Evolutionary conservation across 805 yeast species (phyloP).

Genomic region (Huiozyma sinensis): DNA sequence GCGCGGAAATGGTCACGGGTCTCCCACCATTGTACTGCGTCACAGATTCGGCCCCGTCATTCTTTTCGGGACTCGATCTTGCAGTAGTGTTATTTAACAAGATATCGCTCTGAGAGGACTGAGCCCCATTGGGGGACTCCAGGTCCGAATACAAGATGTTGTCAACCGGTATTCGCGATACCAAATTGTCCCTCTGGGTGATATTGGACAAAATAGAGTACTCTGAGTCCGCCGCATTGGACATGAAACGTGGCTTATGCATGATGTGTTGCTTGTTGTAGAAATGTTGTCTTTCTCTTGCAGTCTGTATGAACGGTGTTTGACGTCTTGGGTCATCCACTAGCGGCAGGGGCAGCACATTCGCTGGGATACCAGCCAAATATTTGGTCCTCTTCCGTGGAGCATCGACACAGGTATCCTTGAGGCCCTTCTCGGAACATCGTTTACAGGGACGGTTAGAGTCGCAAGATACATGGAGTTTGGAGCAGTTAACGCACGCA

Average conservation of each 20-base stretch:
- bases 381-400: constrained; percentile 82
- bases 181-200: constrained; percentile 32
- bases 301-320: neutral
- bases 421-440: constrained; percentile 61
- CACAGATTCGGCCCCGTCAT: neutral
- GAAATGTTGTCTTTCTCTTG: constrained; percentile 14
- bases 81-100: neutral
- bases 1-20: constrained; percentile 9
- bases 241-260: constrained; percentile 39
- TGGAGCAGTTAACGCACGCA: constrained; percentile 87
- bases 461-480: constrained; percentile 89
- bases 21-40: neutral
- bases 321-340: constrained; percentile 1
- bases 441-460: constrained; percentile 69
- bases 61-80: constrained; percentile 2
- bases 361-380: constrained; percentile 47
- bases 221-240: constrained; percentile 65
- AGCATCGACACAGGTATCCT: constrained; percentile 72
- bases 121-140: neutral
- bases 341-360: constrained; percentile 10
- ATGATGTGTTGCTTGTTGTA: constrained; percentile 15
- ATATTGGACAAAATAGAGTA: constrained; percentile 60
- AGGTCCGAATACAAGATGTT: constrained; percentile 1
- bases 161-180: constrained; percentile 20
- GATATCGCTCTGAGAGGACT: neutral